Evolutionary conservation across 306 rosid species (phyloP).

Genomic region (Castanospermum australe): DNA sequence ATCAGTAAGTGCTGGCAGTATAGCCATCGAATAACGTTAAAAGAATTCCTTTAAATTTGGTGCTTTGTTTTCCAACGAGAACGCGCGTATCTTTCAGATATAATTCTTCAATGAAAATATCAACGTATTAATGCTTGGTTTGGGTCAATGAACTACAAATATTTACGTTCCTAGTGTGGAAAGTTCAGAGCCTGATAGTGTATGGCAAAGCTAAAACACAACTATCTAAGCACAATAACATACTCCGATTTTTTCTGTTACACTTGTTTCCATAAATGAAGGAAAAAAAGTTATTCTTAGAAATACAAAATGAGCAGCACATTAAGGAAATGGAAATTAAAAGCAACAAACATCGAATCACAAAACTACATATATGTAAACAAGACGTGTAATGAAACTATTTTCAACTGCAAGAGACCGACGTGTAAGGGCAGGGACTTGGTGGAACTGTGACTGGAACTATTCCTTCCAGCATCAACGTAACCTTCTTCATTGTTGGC

Average conservation of each 20-base stretch:
- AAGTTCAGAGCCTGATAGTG: neutral
- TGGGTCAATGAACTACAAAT: too few relatives aligned
- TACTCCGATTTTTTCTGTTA: too few relatives aligned
- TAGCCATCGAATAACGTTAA: neutral
- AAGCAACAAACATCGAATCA: neutral
- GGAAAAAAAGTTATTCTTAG: neutral
- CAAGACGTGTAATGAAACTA: neutral
- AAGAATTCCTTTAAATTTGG: neutral
- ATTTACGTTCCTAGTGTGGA: too few relatives aligned
- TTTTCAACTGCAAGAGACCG: neutral
- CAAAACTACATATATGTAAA: neutral
- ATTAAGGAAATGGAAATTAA: neutral
- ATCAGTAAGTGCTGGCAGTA: too few relatives aligned
- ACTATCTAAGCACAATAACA: too few relatives aligned
- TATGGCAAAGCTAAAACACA: neutral
- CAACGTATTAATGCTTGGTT: too few relatives aligned
- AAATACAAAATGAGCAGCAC: neutral
- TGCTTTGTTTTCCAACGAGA: neutral
- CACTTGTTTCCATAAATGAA: too few relatives aligned
- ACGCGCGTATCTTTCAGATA: neutral
- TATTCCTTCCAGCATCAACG: slow-evolving; percentile 24
- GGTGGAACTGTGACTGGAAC: slow-evolving; percentile 9
- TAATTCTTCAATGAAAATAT: neutral
- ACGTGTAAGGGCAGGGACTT: neutral
- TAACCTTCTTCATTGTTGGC: slow-evolving; percentile 30